Evolutionary conservation across 2,329 filamentous ascomycete species (phyloP), one percentile per base, ranked within the genome.

Genomic region (Mycosphaerella sp.): DNA sequence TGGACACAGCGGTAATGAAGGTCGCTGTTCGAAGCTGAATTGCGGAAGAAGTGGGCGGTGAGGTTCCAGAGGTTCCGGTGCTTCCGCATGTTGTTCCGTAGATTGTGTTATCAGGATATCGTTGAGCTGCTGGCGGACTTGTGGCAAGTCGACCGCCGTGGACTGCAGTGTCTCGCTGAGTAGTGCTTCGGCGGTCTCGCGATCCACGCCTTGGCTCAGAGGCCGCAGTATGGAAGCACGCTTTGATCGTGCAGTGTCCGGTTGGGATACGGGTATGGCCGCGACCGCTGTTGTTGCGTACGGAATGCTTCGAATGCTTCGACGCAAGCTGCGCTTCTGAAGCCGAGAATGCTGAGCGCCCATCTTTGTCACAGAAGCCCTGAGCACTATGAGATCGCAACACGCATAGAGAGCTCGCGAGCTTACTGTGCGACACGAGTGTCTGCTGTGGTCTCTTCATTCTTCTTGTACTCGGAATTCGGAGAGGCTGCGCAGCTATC

Each of bases 121-220:
- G 14, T 39, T 39, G 4, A 39, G 14, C 10, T 28, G 44, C 39
- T 47, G 35, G 7, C 30, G 44, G 10, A 47, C 32, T 13, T 40
- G 44, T 25, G 40, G 21, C 25, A 47, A 8, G 13, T 47, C 44
- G 21, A 40, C 28, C 3, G 36, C 28, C 3, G 36, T 17, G 34
- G 40, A 14, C 2, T 28, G 35, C 25, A 47, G n/a, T 12, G 44
- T 47, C 21, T 47, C 44, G 6, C 39, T 27, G 27, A 47, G 28
- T 5, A 47, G 44, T 9, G 44, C 34, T 32, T 47, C 44, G 21
- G 36, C 36, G 12, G 44, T 47, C 44, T 39, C 44, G 9, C 32
- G 14, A 18, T 47, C 36, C 27, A 28, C 39, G 6, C 9, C 25
- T 16, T 27, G 34, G 28, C 13, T 47, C 8, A 18, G 9, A 1